Base-by-base conservation (phyloP, 2,329 filamentous ascomycete species). In the Colletotrichum sp. region DNA sequence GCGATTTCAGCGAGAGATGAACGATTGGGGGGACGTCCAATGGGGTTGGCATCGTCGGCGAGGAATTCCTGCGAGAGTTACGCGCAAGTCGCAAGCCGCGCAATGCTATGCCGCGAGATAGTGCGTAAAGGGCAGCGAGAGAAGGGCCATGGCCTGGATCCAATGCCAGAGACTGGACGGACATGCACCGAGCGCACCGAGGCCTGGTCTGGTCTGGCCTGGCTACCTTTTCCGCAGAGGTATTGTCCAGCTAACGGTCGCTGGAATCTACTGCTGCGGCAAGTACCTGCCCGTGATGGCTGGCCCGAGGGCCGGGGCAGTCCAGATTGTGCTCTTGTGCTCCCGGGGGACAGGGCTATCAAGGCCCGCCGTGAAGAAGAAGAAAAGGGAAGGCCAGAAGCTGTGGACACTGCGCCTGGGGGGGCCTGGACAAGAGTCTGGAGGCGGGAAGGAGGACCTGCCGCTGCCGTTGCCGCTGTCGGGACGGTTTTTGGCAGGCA, bases 321-420 rank as follows among this genome's bases (percentile, higher is more conserved):
- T 77, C 66, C 80, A 75, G 13, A 79, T 71, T 71, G 81, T 81
- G 77, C 85, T 82, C 81, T 71, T 70, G 81, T 81, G 77, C 85
- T 82, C 81, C 84, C 83, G 59, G 80, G 78, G 9, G 60, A 15
- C 49, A 79, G 71, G 8, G 79, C 78, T 21, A 12, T 49, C 44
- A 13, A 49, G 44, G 49, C 28, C 52, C 28, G 32, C 52, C 21
- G 13, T 49, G 32, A 62, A 28, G 49, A 60, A 71, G 62, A 13
- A 71, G 44, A 59, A 44, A 16, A 68, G 30, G 18, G 55, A 65
- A 36, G 72, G 21, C 49, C 52, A 59, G 28, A 68, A 64, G 62
- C 62, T 39, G 62, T 64, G 62, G 62, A 64, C 62, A 64, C 62
- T 18, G 59, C 59, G 12, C 59, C 32, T 21, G 30, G 59, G 59